Evolutionary conservation across 1,139 yeast species (phyloP).

Genomic region (Yamadazyma trypodendri): DNA sequence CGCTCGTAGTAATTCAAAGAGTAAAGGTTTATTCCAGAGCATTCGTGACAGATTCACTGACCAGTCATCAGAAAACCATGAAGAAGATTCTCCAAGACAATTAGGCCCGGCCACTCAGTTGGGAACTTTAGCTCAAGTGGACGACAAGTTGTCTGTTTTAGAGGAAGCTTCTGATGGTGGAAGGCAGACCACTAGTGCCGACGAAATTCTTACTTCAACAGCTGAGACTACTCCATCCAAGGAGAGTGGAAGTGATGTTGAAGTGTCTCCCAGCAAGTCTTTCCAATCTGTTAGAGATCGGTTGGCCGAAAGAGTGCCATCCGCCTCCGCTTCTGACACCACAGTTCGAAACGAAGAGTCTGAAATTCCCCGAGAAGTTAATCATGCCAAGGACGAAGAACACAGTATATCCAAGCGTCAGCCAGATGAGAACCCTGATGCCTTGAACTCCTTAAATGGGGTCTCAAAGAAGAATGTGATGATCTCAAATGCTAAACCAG

Average conservation of each 20-base stretch:
- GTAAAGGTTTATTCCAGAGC: constrained; percentile 35
- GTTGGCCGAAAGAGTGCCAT: constrained; percentile 16
- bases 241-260: constrained; percentile 19
- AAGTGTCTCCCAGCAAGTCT: constrained; percentile 13
- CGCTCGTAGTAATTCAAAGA: constrained; percentile 16
- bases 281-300: constrained; percentile 21
- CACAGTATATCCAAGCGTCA: no score
- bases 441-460: constrained; percentile 6
- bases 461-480: constrained; percentile 5
- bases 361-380: not conserved
- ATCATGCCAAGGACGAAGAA: no score
- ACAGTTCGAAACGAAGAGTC: constrained; percentile 16
- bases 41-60: constrained; percentile 29
- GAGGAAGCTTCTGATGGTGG: constrained; percentile 3
- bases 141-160: not conserved
- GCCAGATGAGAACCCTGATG: constrained; percentile 3
- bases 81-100: not conserved
- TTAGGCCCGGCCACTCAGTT: not conserved
- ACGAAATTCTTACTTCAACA: constrained; percentile 23
- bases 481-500: constrained; percentile 7
- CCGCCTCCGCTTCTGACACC: constrained; percentile 22
- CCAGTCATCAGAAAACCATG: not conserved
- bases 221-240: constrained; percentile 35
- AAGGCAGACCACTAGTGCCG: constrained; percentile 19
- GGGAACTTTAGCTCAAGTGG: not conserved